Conservation (phyloP, 2,329 filamentous ascomycete genomes). For the Trichoderma sp. region DNA sequence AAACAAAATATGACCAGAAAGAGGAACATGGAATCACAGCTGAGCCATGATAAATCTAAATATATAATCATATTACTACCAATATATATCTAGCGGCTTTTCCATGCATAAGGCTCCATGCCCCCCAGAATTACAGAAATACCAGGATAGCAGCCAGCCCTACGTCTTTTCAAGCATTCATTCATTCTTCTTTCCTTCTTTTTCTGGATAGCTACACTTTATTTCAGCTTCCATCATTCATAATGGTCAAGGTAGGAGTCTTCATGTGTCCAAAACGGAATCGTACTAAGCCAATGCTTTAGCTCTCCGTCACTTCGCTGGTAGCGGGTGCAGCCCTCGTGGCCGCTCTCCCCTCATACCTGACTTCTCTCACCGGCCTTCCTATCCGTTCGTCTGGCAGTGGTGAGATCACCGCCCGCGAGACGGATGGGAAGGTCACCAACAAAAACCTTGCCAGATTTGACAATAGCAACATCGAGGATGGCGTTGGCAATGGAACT, state of each 20-base stretch:
- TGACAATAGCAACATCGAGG: conserved; percentile 18
- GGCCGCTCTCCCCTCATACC: not conserved
- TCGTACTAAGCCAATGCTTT: not conserved
- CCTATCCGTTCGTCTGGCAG: not conserved
- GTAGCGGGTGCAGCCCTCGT: not conserved
- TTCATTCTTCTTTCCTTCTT: not conserved
- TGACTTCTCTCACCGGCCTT: not conserved
- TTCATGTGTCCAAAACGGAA: not conserved
- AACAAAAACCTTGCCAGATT: not conserved
- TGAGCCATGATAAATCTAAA: not conserved
- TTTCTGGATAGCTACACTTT: not conserved
- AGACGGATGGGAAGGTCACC: not conserved
- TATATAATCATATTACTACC: not conserved
- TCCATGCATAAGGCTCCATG: conserved; percentile 1
- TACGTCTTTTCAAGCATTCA: not conserved
- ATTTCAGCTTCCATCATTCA: not conserved
- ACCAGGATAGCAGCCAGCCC: not conserved
- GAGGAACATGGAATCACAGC: not conserved
- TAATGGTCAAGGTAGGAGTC: conserved; percentile 9
- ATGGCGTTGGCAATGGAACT: conserved; percentile 23
- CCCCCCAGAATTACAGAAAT: not conserved
- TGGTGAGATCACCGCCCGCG: not conserved
- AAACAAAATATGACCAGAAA: conserved; percentile 1
- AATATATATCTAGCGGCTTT: conserved; percentile 9
- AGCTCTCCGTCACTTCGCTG: not conserved